Evolutionary conservation across 2,329 filamentous ascomycete genomes (phyloP), one percentile per base, ranked within the genome.

Genomic region (Cercospora berteroae): DNA sequence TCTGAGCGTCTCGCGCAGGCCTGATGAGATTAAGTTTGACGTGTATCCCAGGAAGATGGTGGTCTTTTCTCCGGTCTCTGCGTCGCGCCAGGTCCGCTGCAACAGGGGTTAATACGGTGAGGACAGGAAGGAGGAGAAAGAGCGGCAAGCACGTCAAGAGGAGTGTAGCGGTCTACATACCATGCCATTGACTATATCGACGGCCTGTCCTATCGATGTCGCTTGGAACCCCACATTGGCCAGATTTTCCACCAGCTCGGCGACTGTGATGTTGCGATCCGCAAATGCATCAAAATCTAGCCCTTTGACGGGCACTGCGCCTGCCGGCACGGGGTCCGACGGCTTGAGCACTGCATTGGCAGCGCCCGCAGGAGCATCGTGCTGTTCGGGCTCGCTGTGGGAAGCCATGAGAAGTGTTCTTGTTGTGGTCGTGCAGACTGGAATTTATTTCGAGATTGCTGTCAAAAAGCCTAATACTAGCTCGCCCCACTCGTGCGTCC

Each of bases 41-140:
- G 95, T 99, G 82, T 97, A 99, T 66, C 95, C 95, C 8, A 99
- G 87, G 80, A 99, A 98, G 74, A 99, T 94, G 68, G 95, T 98
- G 18, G 95, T 95, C 75, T 87, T 87, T 27, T 90, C 88, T 13
- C 87, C 88, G 1, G 91, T 91, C 76, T 94, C 91, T 0, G 92
- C 88, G 77, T 97, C 91, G 69, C 85, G 85, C 90, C 92, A 98
- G 66, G 87, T 86, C 77, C 93, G 87, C 92, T 90, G 76, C 83
- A 27, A 39, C 13, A 39, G 10, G 23, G 13, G 33, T 63, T 33
- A 63, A 63, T 25, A 39, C 29, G 52, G 52, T 57, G 62, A 62
- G 59, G 16, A 25, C 18, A 52, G 60, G 62, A 62, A 55, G 18
- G 29, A 25, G 44, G 58, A 60, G 52, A 65, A 65, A 52, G 52